A percentile compares a stretch with the other conserved stretches of the same genome.
Evolutionary conservation across 2,329 filamentous ascomycete genomes (phyloP).

Genomic region (Diaporthe velutina): DNA sequence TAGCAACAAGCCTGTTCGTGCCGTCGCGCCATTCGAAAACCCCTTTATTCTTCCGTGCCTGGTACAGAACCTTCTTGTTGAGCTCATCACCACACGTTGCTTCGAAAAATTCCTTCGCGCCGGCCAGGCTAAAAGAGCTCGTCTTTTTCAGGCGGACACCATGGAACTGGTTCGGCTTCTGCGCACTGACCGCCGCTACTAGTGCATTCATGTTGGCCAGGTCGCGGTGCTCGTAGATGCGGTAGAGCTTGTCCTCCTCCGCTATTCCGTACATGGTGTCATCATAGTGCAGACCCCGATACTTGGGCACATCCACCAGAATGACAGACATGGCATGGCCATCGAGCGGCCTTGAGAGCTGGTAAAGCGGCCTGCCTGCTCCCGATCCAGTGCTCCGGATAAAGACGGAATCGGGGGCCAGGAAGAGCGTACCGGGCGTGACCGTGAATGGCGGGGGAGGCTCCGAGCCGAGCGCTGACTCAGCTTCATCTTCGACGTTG

Average conservation of each 20-base stretch:
- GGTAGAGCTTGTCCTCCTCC: constrained; percentile 24
- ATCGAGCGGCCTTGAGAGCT: constrained; percentile 25
- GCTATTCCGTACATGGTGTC: not conserved
- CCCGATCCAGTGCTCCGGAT: not conserved
- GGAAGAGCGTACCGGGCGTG: constrained; percentile 30
- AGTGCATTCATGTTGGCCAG: not conserved
- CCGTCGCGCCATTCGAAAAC: constrained; percentile 29
- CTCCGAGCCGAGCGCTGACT: not conserved
- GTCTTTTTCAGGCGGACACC: constrained; percentile 12
- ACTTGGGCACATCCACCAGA: not conserved
- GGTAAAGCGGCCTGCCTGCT: constrained; percentile 12
- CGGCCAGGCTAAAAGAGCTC: not conserved
- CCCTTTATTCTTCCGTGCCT: constrained; percentile 27
- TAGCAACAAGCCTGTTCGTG: constrained; percentile 12
- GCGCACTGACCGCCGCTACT: not conserved
- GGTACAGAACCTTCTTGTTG: not conserved
- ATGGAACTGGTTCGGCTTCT: constrained; percentile 12
- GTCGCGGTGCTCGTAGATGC: constrained; percentile 6
- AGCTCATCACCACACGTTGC: constrained; percentile 1
- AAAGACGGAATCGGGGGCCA: not conserved
- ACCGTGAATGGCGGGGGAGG: constrained; percentile 32
- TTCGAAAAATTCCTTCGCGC: not conserved
- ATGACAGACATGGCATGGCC: not conserved
- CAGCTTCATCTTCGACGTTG: not conserved
- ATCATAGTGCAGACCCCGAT: not conserved